Base-by-base conservation (phyloP, 345 rosid species). In the Lepidium didymum region DNA sequence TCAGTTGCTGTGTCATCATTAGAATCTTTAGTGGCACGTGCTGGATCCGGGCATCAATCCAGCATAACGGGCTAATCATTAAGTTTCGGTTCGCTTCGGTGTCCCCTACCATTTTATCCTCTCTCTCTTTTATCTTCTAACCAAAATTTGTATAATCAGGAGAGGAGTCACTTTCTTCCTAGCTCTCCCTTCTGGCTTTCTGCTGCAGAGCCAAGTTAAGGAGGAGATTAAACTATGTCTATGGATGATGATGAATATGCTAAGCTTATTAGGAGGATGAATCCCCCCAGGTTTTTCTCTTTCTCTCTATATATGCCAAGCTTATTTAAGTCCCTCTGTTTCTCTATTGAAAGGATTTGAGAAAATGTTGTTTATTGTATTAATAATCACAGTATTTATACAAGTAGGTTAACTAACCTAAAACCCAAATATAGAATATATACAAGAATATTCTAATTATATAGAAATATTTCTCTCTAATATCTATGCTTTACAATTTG, bases 181-280 rank as follows among this genome's bases (percentile, higher is more conserved):
- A 15, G 18, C 38, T 53, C 59, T 55, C 57, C 35, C 57, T 5
- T 16, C 42, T 10, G 29, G 0, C 12, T 36, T 38, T 37, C 61
- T 56, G 45, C 33, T 56, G 33, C 50, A 31, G 27, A 25, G 7
- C 58, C 58, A 14, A 18, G 40, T 10, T 11, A 10, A 23, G 1
- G 2, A 16, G 33, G 10, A 8, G 37, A 27, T 50, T 12, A 2
- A 57, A 31, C 21, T 50, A 63, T 72, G 76, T 66, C 59, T 87
- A 60, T 70, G 62, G 77, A 73, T 88, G 96, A 88, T 67, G 97
- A 88, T 64, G 93, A 88, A 77, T 91, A 75, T 60, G 90, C 93
- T 31, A 91, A 91, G 87, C 86, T 91, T 67, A 72, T 91, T 76
- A 77, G 96, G 74, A 86, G 97, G 74, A 87, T 91, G 90, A 88